Evolutionary conservation across 208 protist genomes (phyloP).

Genomic region (Entamoeba moshkovskii): DNA sequence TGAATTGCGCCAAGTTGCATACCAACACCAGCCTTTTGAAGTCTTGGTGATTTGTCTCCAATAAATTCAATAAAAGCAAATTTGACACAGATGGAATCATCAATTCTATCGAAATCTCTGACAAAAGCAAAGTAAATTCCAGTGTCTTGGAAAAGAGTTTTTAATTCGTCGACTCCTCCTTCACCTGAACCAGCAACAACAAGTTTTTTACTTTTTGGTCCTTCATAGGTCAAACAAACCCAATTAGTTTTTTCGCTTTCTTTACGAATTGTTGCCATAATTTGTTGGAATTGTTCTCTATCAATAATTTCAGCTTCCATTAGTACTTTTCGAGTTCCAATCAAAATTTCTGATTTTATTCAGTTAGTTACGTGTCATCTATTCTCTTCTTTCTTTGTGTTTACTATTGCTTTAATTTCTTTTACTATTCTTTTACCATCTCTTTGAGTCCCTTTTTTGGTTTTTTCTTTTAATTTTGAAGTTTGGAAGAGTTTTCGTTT

Average conservation of each 20-base stretch:
- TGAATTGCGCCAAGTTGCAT: neutral
- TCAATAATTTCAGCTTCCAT: neutral
- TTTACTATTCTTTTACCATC: too few species aligned
- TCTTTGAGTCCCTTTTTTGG: too few species aligned
- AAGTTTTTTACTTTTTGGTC: neutral
- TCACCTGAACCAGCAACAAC: neutral
- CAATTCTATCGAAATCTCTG: neutral
- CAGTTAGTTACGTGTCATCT: too few species aligned
- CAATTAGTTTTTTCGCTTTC: neutral
- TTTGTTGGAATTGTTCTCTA: neutral
- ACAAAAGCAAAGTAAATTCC: neutral
- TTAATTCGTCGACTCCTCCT: neutral
- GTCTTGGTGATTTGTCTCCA: neutral
- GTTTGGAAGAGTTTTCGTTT: too few species aligned
- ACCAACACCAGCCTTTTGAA: conserved; percentile 1
- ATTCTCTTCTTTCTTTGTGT: too few species aligned
- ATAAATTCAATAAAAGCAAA: neutral
- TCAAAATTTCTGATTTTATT: too few species aligned
- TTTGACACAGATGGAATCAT: neutral
- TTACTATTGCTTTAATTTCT: too few species aligned
- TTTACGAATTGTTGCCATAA: neutral
- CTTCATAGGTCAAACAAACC: neutral
- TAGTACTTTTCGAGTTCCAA: neutral
- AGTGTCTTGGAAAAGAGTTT: neutral
- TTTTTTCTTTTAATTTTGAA: too few species aligned